phyloP scores from a whole-genome alignment of 768 basidiomycete genomes.

The Suillus americanus region DNA sequence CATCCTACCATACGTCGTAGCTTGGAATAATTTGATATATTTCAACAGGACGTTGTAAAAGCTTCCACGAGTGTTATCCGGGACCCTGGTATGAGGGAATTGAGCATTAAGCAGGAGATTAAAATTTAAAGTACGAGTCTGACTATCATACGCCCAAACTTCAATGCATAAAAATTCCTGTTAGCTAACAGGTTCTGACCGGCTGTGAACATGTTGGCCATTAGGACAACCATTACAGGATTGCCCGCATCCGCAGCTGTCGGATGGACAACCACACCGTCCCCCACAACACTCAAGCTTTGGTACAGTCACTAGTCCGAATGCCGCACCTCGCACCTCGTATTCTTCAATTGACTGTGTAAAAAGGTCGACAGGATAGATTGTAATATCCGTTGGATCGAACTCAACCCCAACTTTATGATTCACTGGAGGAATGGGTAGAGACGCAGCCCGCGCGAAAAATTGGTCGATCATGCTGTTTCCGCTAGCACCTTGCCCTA shows the following conservation, averaged over 20 bases:
- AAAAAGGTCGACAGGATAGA: slow-evolving; percentile 42
- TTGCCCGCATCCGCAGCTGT: slow-evolving; percentile 54
- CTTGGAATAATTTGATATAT: background rate
- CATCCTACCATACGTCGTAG: background rate
- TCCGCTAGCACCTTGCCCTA: slow-evolving; percentile 9
- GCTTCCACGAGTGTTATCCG: background rate
- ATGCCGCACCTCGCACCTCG: slow-evolving; percentile 42
- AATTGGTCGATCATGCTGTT: slow-evolving; percentile 56
- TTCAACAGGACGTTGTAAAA: background rate
- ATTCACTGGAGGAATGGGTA: slow-evolving; percentile 56
- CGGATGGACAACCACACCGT: slow-evolving; percentile 54
- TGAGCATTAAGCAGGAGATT: background rate
- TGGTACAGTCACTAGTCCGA: slow-evolving; percentile 55
- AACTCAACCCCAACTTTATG: slow-evolving; percentile 39
- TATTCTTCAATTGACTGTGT: slow-evolving; percentile 31
- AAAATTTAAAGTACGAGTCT: background rate
- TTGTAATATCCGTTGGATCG: slow-evolving; percentile 52
- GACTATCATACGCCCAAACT: background rate
- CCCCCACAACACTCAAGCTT: slow-evolving; percentile 71
- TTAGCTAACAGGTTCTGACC: background rate
- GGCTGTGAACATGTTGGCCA: background rate
- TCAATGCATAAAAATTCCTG: background rate
- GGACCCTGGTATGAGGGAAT: background rate
- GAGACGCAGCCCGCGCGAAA: slow-evolving; percentile 64
- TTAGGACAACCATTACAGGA: slow-evolving; percentile 56